Conservation (phyloP, 169 alveolate genomes). For the Babesia divergens region DNA sequence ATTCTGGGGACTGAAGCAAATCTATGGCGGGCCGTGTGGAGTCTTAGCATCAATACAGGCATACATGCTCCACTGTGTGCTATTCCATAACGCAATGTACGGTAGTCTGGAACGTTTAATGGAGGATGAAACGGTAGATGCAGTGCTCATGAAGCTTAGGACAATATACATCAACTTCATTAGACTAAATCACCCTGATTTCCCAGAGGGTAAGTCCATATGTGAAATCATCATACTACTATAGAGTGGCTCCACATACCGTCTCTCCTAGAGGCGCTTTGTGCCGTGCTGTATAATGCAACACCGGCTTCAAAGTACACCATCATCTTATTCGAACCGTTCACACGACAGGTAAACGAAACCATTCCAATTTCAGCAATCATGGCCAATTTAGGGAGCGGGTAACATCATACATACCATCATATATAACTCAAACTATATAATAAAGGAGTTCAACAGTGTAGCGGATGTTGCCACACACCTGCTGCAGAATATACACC, state of each 20-base stretch:
- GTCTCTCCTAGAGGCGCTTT: conserved; percentile 32
- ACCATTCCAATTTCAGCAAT: not conserved
- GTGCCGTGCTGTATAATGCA: conserved; percentile 36
- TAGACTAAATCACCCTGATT: conserved; percentile 22
- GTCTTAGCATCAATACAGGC: conserved; percentile 70
- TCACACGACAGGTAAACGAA: conserved; percentile 9
- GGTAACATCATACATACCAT: conserved; percentile 11
- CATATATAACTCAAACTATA: conserved; percentile 38
- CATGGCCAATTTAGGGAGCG: not conserved
- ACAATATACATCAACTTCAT: conserved; percentile 34
- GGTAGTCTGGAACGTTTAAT: conserved; percentile 33
- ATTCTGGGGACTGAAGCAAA: conserved; percentile 69
- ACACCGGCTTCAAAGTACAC: conserved; percentile 17
- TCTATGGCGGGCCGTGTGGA: conserved; percentile 70
- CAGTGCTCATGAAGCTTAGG: conserved; percentile 8
- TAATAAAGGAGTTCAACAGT: conserved; percentile 63
- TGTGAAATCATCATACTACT: not conserved
- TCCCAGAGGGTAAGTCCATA: conserved; percentile 30
- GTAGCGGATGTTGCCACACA: conserved; percentile 71
- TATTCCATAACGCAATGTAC: conserved; percentile 64
- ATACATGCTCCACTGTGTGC: conserved; percentile 60
- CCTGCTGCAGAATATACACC: conserved; percentile 63
- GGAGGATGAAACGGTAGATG: conserved; percentile 6
- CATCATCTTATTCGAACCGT: conserved; percentile 26
- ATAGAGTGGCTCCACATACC: conserved; percentile 35